These are phyloP conservation scores for Xylariaceae sp. DNA, from an alignment of 2,329 filamentous ascomycete genomes.

Conservation along the genomic window DNA sequence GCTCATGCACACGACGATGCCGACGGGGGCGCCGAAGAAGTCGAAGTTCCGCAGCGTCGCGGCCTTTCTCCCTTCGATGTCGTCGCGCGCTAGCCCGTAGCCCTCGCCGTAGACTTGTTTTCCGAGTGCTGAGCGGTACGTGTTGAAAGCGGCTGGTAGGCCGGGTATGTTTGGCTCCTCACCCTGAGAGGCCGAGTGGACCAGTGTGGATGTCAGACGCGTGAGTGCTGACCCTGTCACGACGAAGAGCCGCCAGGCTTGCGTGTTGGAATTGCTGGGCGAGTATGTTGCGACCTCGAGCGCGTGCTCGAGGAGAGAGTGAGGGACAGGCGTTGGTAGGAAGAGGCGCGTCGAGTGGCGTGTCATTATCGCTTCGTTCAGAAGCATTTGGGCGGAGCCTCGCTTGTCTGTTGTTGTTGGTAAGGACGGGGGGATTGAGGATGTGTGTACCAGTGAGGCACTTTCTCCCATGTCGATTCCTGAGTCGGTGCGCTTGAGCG, in stretches of 20 bases:
- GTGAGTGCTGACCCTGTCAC: slow-evolving; percentile 16
- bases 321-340: slow-evolving; percentile 20
- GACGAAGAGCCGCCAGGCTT: slow-evolving; percentile 31
- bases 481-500: slow-evolving; percentile 4
- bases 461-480: neutral
- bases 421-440: neutral
- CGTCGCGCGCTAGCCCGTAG: slow-evolving; percentile 27
- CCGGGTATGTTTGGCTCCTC: slow-evolving; percentile 2
- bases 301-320: slow-evolving; percentile 7
- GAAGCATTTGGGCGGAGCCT: slow-evolving; percentile 16
- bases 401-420: neutral
- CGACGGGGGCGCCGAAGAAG: slow-evolving; percentile 35
- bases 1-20: slow-evolving; percentile 31
- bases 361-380: slow-evolving; percentile 30
- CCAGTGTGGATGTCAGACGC: slow-evolving; percentile 16
- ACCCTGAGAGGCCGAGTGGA: slow-evolving; percentile 2
- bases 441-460: too few species aligned
- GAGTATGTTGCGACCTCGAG: slow-evolving; percentile 27
- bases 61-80: slow-evolving; percentile 14
- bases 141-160: slow-evolving; percentile 15
- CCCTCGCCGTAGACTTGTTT: slow-evolving; percentile 28
- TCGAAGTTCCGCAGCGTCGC: slow-evolving; percentile 33
- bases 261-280: slow-evolving; percentile 34
- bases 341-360: slow-evolving; percentile 29
- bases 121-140: slow-evolving; percentile 26